Percentiles rank a stretch among this genome's conserved stretches.
phyloP scores from a whole-genome alignment of 352 stramenopile species.

The Phytophthora ramorum region DNA sequence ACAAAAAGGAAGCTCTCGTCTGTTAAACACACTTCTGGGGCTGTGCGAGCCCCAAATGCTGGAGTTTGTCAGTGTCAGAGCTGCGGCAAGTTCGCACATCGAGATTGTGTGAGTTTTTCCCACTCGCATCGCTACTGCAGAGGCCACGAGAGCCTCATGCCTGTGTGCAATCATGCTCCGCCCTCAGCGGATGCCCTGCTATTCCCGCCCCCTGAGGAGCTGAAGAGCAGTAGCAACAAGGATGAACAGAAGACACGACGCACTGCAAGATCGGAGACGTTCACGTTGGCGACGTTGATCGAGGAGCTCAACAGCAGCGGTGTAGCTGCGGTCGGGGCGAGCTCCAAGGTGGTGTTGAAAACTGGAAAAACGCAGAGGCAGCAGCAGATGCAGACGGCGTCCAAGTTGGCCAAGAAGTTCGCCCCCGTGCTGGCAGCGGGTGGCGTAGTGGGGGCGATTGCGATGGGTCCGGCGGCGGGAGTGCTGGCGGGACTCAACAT shows the following conservation, averaged over 20 bases:
- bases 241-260: slow-evolving; percentile 15
- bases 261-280: slow-evolving; percentile 8
- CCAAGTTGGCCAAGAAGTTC: slow-evolving; percentile 45
- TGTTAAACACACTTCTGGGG: background rate
- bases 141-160: slow-evolving; percentile 41
- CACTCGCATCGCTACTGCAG: slow-evolving; percentile 60
- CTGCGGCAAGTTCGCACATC: slow-evolving; percentile 62
- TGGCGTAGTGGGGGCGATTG: slow-evolving; percentile 62
- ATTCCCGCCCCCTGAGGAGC: slow-evolving; percentile 16
- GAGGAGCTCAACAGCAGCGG: slow-evolving; percentile 41
- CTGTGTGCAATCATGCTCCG: slow-evolving; percentile 36
- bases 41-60: background rate
- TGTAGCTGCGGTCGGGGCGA: slow-evolving; percentile 8
- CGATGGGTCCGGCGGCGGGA: slow-evolving; percentile 52
- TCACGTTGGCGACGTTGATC: slow-evolving; percentile 46
- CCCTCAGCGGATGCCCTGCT: slow-evolving; percentile 22
- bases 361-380: slow-evolving; percentile 3
- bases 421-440: slow-evolving; percentile 65
- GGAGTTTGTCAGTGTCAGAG: slow-evolving; percentile 61
- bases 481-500: slow-evolving; percentile 70
- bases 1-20: slow-evolving; percentile 4
- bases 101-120: slow-evolving; percentile 56
- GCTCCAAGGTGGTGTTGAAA: slow-evolving; percentile 3
- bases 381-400: slow-evolving; percentile 29
- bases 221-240: slow-evolving; percentile 1